phyloP scores from a whole-genome alignment of 139 green algal species.

The Tetraselmis chui region DNA sequence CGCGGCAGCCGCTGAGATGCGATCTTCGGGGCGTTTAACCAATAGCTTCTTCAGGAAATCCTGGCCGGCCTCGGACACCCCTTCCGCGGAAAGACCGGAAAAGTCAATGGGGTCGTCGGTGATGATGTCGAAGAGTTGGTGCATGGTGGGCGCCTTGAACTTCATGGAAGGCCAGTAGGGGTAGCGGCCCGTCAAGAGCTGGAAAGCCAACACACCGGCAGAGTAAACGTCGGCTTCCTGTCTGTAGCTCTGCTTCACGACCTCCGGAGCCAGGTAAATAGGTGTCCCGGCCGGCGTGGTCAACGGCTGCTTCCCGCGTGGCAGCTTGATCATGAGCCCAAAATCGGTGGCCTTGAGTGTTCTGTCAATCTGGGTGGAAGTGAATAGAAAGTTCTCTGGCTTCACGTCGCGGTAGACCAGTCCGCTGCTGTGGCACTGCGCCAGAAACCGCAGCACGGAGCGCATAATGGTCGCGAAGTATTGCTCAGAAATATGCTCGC shows the following conservation, averaged over 20 bases:
- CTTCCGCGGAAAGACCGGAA: background rate
- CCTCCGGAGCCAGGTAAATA: constrained; percentile 17
- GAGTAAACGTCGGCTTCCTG: background rate
- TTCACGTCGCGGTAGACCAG: constrained; percentile 15
- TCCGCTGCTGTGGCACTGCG: constrained; percentile 10
- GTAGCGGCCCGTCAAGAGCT: constrained; percentile 12
- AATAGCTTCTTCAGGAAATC: constrained; percentile 14
- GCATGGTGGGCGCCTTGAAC: background rate
- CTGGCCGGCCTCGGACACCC: background rate
- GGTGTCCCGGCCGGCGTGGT: constrained; percentile 8
- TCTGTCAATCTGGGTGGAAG: background rate
- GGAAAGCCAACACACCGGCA: constrained; percentile 1
- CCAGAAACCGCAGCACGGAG: constrained; percentile 6
- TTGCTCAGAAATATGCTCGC: background rate
- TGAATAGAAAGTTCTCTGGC: constrained; percentile 19
- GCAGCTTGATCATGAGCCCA: constrained; percentile 1
- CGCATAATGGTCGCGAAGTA: background rate
- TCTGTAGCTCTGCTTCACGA: constrained; percentile 10
- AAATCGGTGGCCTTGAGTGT: constrained; percentile 19
- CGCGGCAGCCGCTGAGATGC: constrained; percentile 6
- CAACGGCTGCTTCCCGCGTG: background rate
- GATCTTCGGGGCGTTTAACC: background rate
- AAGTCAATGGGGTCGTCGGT: constrained; percentile 11
- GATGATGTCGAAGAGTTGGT: constrained; percentile 4
- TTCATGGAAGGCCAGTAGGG: constrained; percentile 6